Evolutionary conservation across 2,329 filamentous ascomycete species (phyloP), one percentile per base, ranked within the genome.

Genomic region (Colletotrichum musicola): DNA sequence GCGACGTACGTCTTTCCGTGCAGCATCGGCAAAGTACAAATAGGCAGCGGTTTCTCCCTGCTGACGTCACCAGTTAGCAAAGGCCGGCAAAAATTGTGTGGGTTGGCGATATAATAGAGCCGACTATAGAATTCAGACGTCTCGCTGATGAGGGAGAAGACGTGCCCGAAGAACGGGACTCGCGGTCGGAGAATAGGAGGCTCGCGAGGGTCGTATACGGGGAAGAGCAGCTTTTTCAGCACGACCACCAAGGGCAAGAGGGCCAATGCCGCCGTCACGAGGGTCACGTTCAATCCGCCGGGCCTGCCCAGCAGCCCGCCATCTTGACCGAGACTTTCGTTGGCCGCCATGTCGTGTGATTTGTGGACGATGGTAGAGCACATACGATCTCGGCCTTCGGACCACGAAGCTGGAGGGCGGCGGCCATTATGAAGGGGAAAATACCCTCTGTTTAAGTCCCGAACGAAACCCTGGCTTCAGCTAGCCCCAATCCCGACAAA

Each of bases 21-120:
- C 22, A 84, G 73, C 71, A 85, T 81, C 2, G 80, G 82, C 2
- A 86, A 71, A 0, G 84, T 84, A 64, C 80, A 82, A 69, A 85
- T 82, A 14, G 77, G 75, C 60, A 77, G 35, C 1, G 61, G 64
- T 3, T 71, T 73, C 12, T 74, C 68, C 35, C 75, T 75, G 54
- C 73, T 75, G 9, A 4, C 4, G 10, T 13, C 1, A 46, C 40
- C 4, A 5, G 56, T 65, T 50, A 66, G 35, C 10, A 10, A 14
- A 5, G n/a, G 3, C 13, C n/a, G 10, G 10, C 27, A 16, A 42
- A 18, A n/a, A 4, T 13, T 44, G 12, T 27, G 35, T 10, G 27
- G 14, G 5, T 13, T 16, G n/a, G n/a, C 6, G 35, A 72, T 74
- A 30, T 71, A 84, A 82, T 80, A 78, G 10, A 85, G 51, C 25